Evolutionary conservation across 192 early-diverging fungal genomes (phyloP), one percentile per base, ranked within the genome.

Genomic region (Coemansia sp.): DNA sequence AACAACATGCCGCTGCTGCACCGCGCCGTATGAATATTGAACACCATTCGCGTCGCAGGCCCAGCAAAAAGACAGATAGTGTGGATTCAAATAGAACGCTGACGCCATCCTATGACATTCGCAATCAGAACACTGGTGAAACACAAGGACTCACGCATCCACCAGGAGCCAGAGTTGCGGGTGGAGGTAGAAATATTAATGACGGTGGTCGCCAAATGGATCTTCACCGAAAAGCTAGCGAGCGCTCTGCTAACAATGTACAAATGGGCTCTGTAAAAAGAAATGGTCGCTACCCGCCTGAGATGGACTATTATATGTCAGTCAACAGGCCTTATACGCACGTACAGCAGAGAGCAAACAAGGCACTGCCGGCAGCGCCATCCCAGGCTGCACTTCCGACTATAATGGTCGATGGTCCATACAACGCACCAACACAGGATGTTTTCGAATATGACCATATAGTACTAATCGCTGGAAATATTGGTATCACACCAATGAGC

Each of bases 321-420:
- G 64, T 27, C 19, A 4, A 11, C 32, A 33, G 22, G 23, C 63
- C 36, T 21, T 50, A 57, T n/a, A 39, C 54, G 39, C 53, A 22
- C 22, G 30, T n/a, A 14, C 11, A 64, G 30, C 20, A 23, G 54
- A 8, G 33, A 10, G 63, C 23, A 22, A 68, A 71, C 64, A 74
- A 67, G 61, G 11, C 33, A 5, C 62, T 74, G 17, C 68, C 64
- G 7, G 51, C 61, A 0, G 62, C 33, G 2, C 56, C 68, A 6
- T 23, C 59, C 14, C 23, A 32, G 54, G 39, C 27, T 17, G 29
- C 25, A 30, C 67, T 90, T 67, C 91, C 91, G 21, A 60, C 9
- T 7, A 83, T 94, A 63, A 70, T 71, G 61, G 82, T 93, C n/a
- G 93, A 94, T 70, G 93, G 93, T 17, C 89, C 93, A 5, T 94